Evolutionary conservation across 306 rosid genomes (phyloP), one percentile per base, ranked within the genome.

Genomic region (Fagus sylvatica): DNA sequence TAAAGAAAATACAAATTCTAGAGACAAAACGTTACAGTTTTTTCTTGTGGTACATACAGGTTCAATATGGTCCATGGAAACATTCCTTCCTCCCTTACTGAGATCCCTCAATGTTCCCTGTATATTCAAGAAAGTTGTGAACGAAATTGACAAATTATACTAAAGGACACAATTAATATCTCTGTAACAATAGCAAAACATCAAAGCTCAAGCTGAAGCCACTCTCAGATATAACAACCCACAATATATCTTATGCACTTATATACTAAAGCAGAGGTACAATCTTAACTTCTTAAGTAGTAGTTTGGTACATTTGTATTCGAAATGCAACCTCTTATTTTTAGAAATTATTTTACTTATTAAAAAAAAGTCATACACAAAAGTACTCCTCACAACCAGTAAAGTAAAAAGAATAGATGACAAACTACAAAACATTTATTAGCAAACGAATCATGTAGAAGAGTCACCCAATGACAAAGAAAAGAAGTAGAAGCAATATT

Each of bases 101-200:
- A 92, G 98, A 89, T 92, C 98, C 87, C 97, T 92, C 72, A 95
- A 82, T 53, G 97, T 92, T 57, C 98, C 98, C 98, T 95, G 91
- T 53, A 80, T 64, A 84, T 57, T 81, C 78, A 87, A 84, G 74
- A 57, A 84, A 82, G 74, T 71, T 56, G 78, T 79, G 53, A 74
- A 74, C 84, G 12, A 71, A 68, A 61, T 40, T 54, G 59, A 76
- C 54, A n/a, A 69, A 75, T 49, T 68, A 7, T 22, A 57, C 36
- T 68, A 30, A 61, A 78, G 36, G 39, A 72, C 56, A 69, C 2
- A 9, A 15, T 57, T 69, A 69, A 75, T 36, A 70, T 2, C 17
- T 16, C 39, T 48, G 66, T 11, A 16, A 49, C 12, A 7, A 73
- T 3, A 54, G 13, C 55, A 51, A 10, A 11, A 70, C 13, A 83